Evolutionary conservation across 495 filamentous ascomycete genomes (phyloP), one percentile per base, ranked within the genome.

Genomic region (Staphylotrichum longicolle): DNA sequence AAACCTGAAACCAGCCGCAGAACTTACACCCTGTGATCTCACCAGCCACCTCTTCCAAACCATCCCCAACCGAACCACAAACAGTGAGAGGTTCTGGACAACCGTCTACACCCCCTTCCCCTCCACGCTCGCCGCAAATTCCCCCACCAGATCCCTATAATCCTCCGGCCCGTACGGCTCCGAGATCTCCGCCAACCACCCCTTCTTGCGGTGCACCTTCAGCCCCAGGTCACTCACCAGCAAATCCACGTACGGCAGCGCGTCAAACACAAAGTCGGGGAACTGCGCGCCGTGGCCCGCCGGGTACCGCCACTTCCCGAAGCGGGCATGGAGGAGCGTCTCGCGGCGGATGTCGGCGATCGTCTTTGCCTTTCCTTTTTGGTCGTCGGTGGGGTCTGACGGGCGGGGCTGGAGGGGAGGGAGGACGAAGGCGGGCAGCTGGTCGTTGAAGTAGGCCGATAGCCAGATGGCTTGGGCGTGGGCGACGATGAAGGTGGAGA

Each of bases 231-330:
- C 90, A 2, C 73, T 67, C 56, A 91, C 67, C 72, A 93, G 63
- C 63, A 90, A 62, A 72, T 93, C 91, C 4, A 91, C 69, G 67
- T 93, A 95, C n/a, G 90, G 86, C 47, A 92, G 63, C 2, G 80
- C 82, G 70, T 94, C 90, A 67, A 91, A 92, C 52, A 88, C 85
- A 59, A 91, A 84, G 66, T 91, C 88, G 0, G 87, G 86, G 60
- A 83, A 84, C 59, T 82, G 79, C 27, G 72, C 72, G 0, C 87
- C 88, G 57, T 82, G 84, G 3, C 88, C 89, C 3, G 77, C 80
- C 0, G 86, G 86, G 64, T 86, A 88, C 8, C 90, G 75, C 83
- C 85, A 89, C 61, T 81, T 81, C 0, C 88, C 85, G 65, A 87
- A 92, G 10, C 88, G 83, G 20, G 80, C 82, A 66, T 86, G 78